Conservation (phyloP, 768 basidiomycete genomes). For the Antrodiella citrinella region DNA sequence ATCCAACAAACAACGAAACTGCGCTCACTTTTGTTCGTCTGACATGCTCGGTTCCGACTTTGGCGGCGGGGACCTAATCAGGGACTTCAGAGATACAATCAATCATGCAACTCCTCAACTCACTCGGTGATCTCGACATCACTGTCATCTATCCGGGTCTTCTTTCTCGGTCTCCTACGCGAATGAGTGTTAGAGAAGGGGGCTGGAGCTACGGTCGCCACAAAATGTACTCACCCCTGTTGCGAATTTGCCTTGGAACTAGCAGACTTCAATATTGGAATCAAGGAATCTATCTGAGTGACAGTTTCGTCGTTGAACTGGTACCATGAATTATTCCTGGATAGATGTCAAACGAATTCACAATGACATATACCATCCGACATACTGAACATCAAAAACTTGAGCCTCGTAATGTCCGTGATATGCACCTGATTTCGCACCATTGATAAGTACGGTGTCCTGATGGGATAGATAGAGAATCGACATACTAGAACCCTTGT, state of each 20-base stretch:
- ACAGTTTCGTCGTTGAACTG: constrained; percentile 90
- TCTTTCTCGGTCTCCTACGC: constrained; percentile 23
- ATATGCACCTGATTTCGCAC: constrained; percentile 60
- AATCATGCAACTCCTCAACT: constrained; percentile 4
- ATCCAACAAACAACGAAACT: too few species aligned
- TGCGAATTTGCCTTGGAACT: neutral
- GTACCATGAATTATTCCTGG: constrained; percentile 70
- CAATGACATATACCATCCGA: too few species aligned
- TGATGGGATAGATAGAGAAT: too few species aligned
- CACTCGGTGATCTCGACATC: constrained; percentile 20
- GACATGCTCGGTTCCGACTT: too few species aligned
- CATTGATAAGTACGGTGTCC: too few species aligned
- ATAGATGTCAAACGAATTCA: neutral
- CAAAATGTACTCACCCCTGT: neutral
- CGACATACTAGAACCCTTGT: constrained; percentile 73
- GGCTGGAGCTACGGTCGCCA: neutral
- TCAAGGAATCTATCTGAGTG: constrained; percentile 48
- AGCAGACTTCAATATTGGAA: constrained; percentile 31
- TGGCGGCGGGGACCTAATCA: too few species aligned
- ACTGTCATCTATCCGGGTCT: constrained; percentile 26
- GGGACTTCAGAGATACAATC: neutral
- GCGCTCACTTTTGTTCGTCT: neutral
- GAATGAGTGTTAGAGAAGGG: neutral
- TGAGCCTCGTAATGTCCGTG: constrained; percentile 87
- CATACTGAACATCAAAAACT: constrained; percentile 65